These are phyloP conservation scores for Pyrenophora tritici-repentis DNA, from an alignment of 2,329 filamentous ascomycete genomes.

Conservation along the genomic window DNA sequence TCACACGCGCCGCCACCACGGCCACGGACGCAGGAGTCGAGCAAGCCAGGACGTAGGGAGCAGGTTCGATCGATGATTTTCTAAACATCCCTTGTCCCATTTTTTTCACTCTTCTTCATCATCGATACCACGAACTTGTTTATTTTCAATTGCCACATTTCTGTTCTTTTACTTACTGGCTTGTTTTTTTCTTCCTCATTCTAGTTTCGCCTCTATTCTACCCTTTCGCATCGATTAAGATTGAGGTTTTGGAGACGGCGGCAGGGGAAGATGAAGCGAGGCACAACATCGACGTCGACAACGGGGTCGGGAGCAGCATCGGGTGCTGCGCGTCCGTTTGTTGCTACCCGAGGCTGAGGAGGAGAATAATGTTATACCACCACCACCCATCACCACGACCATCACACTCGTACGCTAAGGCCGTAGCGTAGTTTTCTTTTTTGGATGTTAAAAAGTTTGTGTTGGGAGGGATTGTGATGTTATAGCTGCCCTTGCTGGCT, in stretches of 20 bases:
- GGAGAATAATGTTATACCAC: too few relatives aligned
- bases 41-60: constrained; percentile 36
- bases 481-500: too few relatives aligned
- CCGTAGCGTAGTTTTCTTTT: neutral
- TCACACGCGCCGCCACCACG: constrained; percentile 36
- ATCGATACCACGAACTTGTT: constrained; percentile 27
- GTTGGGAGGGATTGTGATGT: too few relatives aligned
- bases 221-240: constrained; percentile 26
- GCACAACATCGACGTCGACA: neutral
- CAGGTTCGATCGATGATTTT: constrained; percentile 52
- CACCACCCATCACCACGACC: neutral
- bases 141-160: neutral
- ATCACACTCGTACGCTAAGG: constrained; percentile 2
- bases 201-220: constrained; percentile 26
- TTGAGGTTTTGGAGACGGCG: constrained; percentile 24
- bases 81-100: constrained; percentile 22
- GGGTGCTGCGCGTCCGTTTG: constrained; percentile 26
- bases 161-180: neutral
- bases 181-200: constrained; percentile 23
- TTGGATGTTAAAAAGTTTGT: neutral
- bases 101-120: constrained; percentile 18
- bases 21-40: constrained; percentile 37
- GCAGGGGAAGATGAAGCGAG: constrained; percentile 8
- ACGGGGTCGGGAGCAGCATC: neutral
- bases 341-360: too few relatives aligned